Evolutionary conservation across 805 yeast species (phyloP).

Genomic region (Kuraishia ogatae): DNA sequence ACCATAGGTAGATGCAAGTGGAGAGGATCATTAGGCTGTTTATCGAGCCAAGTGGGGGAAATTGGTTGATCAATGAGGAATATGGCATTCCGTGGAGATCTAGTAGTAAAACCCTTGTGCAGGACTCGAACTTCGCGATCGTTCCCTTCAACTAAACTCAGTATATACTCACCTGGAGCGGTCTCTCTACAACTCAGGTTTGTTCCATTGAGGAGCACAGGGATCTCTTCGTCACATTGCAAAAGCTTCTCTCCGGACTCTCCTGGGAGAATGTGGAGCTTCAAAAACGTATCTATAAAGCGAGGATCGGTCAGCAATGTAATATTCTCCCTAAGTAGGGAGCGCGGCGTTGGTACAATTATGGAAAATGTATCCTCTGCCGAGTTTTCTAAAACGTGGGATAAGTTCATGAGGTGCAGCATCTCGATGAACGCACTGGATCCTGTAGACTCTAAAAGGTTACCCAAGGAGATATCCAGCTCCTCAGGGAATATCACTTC

Average conservation of each 20-base stretch:
- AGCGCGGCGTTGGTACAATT: slow-evolving; percentile 60
- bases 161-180: slow-evolving; percentile 25
- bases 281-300: slow-evolving; percentile 42
- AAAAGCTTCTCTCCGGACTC: slow-evolving; percentile 37
- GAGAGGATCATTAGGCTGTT: slow-evolving; percentile 21
- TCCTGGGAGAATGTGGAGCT: slow-evolving; percentile 62
- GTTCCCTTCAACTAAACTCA: slow-evolving; percentile 36
- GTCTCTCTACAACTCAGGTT: slow-evolving; percentile 34
- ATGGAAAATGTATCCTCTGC: slow-evolving; percentile 36
- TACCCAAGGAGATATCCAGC: slow-evolving; percentile 41
- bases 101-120: slow-evolving; percentile 51
- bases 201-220: slow-evolving; percentile 34
- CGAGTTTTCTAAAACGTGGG: slow-evolving; percentile 28
- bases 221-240: slow-evolving; percentile 36
- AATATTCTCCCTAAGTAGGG: slow-evolving; percentile 44
- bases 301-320: slow-evolving; percentile 26
- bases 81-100: slow-evolving; percentile 36
- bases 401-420: slow-evolving; percentile 34
- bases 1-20: slow-evolving; percentile 58
- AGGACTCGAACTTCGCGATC: slow-evolving; percentile 52
- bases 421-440: slow-evolving; percentile 37
- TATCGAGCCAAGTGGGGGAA: slow-evolving; percentile 53
- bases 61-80: slow-evolving; percentile 62
- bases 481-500: slow-evolving; percentile 47
- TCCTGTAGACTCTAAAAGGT: slow-evolving; percentile 49